Base-by-base conservation (phyloP, 768 basidiomycete genomes). In the Chalciporus piperatus region DNA sequence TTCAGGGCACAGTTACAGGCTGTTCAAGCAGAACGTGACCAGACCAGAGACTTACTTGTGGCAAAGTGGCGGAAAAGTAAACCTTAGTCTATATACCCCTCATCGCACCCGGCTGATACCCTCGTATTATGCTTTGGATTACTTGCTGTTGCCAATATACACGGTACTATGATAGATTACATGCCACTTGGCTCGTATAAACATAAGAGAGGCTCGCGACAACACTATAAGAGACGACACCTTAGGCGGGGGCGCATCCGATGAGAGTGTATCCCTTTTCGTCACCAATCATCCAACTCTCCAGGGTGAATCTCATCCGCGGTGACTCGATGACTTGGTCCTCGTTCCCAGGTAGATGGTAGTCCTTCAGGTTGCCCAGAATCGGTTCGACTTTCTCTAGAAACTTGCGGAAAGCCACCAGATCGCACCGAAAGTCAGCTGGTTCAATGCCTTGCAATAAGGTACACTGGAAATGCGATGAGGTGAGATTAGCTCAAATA, bases 401-500 rank as follows among this genome's bases (percentile, higher is more conserved):
- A 48, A 85, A 75, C 32, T 54, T 63, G 8, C 54, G 48, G 25
- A 74, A 70, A 32, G 74, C 72, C 16, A 51, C 61, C 1, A 50
- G 49, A 58, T 85, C 73, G 32, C 71, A 68, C 20, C 54, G 63
- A 16, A 84, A 62, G 55, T 81, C 74, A 1, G 65, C 66, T 6
- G 78, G 74, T 19, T 69, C 59, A 3, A 84, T 56, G 23, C 71
- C 80, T 38, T 71, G 59, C 35, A 85, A 70, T 7, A 81, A 59
- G 19, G 66, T 57, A 43, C 73, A 76, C 79, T 82, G 40, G 41
- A 40, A 33, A 25, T 30, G 39, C 39, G 48, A 57, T 23, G 41
- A 42, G 11, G 41, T 22, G 6, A 2, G 19, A 16, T 10, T 35
- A 30, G 11, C 19, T 27, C 30, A 19, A 6, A 53, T 37, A 32